Evolutionary conservation across 2,329 filamentous ascomycete genomes (phyloP).

Genomic region (Cladobotryum protrusum): DNA sequence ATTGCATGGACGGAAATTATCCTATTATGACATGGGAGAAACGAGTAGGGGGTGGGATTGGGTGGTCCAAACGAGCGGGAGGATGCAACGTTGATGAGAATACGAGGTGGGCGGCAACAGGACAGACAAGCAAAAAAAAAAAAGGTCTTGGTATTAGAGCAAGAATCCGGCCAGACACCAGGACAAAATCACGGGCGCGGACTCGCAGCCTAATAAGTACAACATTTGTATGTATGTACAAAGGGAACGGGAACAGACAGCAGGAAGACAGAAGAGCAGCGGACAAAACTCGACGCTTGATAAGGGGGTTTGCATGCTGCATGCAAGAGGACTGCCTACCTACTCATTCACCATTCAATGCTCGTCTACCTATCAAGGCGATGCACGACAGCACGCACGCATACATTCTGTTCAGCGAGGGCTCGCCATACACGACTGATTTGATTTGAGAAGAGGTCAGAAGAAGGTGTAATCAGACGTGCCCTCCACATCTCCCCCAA

Average conservation of each 20-base stretch:
- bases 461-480: too few relatives aligned
- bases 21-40: too few relatives aligned
- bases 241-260: too few relatives aligned
- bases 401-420: too few relatives aligned
- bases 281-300: background rate
- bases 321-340: background rate
- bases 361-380: background rate
- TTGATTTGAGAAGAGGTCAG: too few relatives aligned
- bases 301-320: background rate
- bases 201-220: constrained; percentile 4
- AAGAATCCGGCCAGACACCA: too few relatives aligned
- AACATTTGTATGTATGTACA: background rate
- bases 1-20: too few relatives aligned
- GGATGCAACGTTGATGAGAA: constrained; percentile 4
- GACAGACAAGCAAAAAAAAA: background rate
- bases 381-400: too few relatives aligned
- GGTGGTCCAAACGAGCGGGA: background rate
- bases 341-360: background rate
- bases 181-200: background rate
- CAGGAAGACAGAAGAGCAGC: background rate
- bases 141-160: background rate
- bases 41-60: constrained; percentile 1
- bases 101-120: constrained; percentile 10
- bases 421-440: too few relatives aligned
- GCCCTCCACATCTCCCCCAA: too few relatives aligned